Evolutionary conservation across 805 yeast species (phyloP).

Genomic region (Schwanniomyces yamadae): DNA sequence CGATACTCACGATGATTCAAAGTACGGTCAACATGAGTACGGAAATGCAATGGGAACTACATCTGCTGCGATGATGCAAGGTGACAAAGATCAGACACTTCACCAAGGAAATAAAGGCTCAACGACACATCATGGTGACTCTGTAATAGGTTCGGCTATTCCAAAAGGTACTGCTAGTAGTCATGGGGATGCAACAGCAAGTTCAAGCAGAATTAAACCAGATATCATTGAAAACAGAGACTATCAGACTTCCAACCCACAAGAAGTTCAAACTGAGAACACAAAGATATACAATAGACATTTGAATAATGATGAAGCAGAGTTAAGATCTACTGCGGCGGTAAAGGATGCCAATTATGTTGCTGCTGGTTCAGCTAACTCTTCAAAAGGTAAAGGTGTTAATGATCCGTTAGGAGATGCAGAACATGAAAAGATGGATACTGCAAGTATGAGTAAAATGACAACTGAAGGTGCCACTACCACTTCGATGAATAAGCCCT

Average conservation of each 20-base stretch:
- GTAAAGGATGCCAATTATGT: slow-evolving; percentile 1
- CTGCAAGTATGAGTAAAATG: no score
- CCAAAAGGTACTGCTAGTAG: slow-evolving; percentile 6
- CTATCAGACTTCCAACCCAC: slow-evolving; percentile 3
- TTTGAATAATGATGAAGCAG: neutral
- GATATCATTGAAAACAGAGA: slow-evolving; percentile 11
- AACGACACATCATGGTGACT: slow-evolving; percentile 20
- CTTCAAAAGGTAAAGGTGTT: neutral
- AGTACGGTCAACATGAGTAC: neutral
- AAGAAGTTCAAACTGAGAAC: neutral
- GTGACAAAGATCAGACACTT: neutral
- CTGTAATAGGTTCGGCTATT: slow-evolving; percentile 14
- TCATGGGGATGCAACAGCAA: slow-evolving; percentile 5
- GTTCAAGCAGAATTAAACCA: slow-evolving; percentile 10
- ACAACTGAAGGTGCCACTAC: no score
- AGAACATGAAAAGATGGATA: neutral
- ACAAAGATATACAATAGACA: no score
- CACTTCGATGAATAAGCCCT: no score
- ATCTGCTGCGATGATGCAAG: neutral
- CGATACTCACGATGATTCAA: neutral
- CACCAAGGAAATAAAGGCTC: neutral
- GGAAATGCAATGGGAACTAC: neutral
- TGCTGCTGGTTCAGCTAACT: slow-evolving; percentile 5
- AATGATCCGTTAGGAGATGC: neutral
- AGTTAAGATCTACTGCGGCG: neutral